These are phyloP conservation scores for Neurospora intermedia DNA, from an alignment of 495 filamentous ascomycete genomes.

Conservation along the genomic window DNA sequence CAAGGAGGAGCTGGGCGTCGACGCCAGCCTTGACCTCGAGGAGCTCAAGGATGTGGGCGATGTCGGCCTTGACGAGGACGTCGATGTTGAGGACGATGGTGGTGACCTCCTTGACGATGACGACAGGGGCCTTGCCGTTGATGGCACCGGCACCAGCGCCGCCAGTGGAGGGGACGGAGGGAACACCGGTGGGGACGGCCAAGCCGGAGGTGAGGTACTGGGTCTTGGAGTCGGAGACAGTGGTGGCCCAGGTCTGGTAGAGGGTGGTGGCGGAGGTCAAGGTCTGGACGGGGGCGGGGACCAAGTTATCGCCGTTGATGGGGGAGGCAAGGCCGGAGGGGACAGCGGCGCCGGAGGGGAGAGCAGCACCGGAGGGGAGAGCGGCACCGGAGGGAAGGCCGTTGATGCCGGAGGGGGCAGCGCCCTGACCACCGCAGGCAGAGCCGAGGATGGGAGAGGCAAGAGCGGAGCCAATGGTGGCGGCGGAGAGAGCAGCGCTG, in stretches of 20 bases:
- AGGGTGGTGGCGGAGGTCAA: background rate
- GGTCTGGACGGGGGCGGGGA: background rate
- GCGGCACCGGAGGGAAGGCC: background rate
- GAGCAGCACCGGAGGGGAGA: background rate
- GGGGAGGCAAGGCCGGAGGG: background rate
- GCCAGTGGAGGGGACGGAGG: background rate
- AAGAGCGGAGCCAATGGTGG: slow-evolving; percentile 2
- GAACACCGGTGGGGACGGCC: background rate
- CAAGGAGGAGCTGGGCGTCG: background rate
- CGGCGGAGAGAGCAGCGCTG: slow-evolving; percentile 3
- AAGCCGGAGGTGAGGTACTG: background rate
- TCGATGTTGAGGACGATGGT: slow-evolving; percentile 1
- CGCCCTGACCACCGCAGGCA: background rate
- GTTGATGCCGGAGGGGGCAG: background rate
- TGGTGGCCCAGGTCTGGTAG: background rate
- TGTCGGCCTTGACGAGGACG: slow-evolving; percentile 3
- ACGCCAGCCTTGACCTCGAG: background rate
- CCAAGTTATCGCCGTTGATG: background rate
- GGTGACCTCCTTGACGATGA: slow-evolving; percentile 1
- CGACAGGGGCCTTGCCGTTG: background rate
- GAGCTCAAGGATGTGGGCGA: slow-evolving; percentile 1
- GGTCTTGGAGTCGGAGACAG: background rate
- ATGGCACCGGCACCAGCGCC: background rate
- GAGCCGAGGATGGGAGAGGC: background rate
- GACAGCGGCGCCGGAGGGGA: background rate